These are phyloP conservation scores for Cyclostephanos invisitatus DNA, from an alignment of 108 stramenopile species.

Conservation along the genomic window DNA sequence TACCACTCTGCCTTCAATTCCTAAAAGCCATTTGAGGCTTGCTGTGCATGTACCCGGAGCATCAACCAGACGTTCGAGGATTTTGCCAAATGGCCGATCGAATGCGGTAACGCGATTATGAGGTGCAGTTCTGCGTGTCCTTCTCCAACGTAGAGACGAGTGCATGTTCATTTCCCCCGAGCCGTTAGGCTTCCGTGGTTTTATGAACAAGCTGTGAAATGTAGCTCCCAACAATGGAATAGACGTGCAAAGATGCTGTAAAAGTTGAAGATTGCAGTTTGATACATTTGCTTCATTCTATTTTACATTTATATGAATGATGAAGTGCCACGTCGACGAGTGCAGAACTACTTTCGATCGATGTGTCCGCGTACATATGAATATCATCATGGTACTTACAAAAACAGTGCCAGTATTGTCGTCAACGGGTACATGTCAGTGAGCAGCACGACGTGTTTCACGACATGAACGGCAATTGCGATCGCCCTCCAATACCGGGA, in stretches of 20 bases:
- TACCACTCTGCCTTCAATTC: background rate
- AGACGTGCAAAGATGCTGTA: background rate
- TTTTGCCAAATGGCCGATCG: constrained; percentile 35
- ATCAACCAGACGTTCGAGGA: constrained; percentile 34
- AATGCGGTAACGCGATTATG: constrained; percentile 33
- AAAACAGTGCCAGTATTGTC: background rate
- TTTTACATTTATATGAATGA: background rate
- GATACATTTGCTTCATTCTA: background rate
- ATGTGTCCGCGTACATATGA: no score
- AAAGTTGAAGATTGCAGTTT: background rate
- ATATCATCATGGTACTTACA: background rate
- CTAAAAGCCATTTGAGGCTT: constrained; percentile 37
- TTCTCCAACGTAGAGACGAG: constrained; percentile 21
- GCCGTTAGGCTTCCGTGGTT: background rate
- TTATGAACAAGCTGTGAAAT: background rate
- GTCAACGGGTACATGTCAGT: background rate
- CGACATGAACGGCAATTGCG: constrained; percentile 22
- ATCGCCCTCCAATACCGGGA: background rate
- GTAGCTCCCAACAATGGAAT: background rate
- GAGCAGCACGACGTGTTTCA: background rate
- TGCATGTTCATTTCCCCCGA: background rate
- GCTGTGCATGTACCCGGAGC: constrained; percentile 23
- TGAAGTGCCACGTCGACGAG: background rate
- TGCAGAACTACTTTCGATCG: no score
- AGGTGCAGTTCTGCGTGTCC: constrained; percentile 37